Conservation (phyloP, 768 basidiomycete genomes). For the Leccinum longicurvipes region DNA sequence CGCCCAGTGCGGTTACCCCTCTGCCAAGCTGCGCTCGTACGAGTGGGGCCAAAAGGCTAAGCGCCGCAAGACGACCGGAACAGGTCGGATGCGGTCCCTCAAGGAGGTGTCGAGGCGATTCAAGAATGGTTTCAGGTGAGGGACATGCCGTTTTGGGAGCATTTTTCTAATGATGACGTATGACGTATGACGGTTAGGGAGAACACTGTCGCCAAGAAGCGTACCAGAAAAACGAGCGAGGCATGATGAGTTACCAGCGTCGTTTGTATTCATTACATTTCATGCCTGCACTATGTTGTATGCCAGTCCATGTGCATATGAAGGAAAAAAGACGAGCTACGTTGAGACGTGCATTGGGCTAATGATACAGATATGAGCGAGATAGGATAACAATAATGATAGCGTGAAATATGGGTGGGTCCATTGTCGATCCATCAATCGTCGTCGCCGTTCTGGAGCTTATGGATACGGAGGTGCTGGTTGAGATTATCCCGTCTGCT, state of each 20-base stretch:
- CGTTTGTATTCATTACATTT: background rate
- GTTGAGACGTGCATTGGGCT: background rate
- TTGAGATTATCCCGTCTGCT: conserved; percentile 74
- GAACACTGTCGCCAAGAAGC: conserved; percentile 90
- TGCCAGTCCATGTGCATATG: conserved; percentile 1
- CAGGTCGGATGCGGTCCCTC: conserved; percentile 92
- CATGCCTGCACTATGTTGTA: background rate
- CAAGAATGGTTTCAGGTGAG: conserved; percentile 96
- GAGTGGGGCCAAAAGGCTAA: conserved; percentile 99
- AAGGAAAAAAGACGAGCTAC: background rate
- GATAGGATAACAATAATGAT: conserved; percentile 18
- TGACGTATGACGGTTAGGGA: conserved; percentile 53
- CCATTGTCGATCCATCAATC: background rate
- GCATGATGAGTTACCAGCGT: conserved; percentile 35
- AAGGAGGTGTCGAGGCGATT: conserved; percentile 91
- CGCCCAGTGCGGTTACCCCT: conserved; percentile 93
- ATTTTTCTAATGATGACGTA: background rate
- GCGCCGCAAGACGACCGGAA: conserved; percentile 99
- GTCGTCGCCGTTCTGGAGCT: conserved; percentile 17
- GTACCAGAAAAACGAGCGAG: conserved; percentile 54
- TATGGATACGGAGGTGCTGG: conserved; percentile 69
- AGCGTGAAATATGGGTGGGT: conserved; percentile 1
- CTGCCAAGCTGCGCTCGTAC: conserved; percentile 92
- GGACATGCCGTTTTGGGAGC: background rate
- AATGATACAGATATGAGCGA: background rate